Base-by-base conservation (phyloP, 140 eudicot genomes). In the Cichorium intybus region DNA sequence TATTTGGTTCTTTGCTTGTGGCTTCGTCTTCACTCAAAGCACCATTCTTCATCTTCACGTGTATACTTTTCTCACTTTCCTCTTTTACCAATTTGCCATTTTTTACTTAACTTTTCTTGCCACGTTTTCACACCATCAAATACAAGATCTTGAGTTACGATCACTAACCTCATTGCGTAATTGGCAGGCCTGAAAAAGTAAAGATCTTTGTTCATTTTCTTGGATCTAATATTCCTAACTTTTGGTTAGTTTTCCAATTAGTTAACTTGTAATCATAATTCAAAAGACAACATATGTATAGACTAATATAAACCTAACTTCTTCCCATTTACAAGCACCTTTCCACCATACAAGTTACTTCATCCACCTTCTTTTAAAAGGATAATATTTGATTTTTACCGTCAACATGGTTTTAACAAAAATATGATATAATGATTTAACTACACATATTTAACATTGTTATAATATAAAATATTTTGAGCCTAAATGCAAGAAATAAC, bases 11-110 rank as follows among this genome's bases (percentile, higher is more conserved):
- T 56, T 78, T 60, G 16, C 70, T 31, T 23, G 22, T 71, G 73
- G 69, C 81, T 81, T 81, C 51, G 49, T 53, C 64, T 53, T 49
- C 73, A 82, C 81, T 77, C 84, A 43, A 68, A 73, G 72, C 62
- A 78, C 27, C 83, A 58, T 69, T 70, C 70, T 72, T 78, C 69
- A 78, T 35, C 45, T 60, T 70, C 74, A 54, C 64, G 61, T 50
- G 71, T 70, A n/a, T 61, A 47, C 58, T 31, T 68, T 60, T 51
- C 45, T 49, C 47, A 50, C 56, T 71, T 51, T 18, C 24, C 37
- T n/a, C n/a, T 17, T 62, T 58, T 24, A 62, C 54, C 67, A 61
- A 21, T 63, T 46, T 22, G 17, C 6, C 55, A 24, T 23, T 21
- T 7, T 5, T 10, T 7, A 6, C 33, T 47, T 45, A 24, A 47